Evolutionary conservation across 805 yeast species (phyloP), one percentile per base, ranked within the genome.

Genomic region (Wickerhamiella musiphila): DNA sequence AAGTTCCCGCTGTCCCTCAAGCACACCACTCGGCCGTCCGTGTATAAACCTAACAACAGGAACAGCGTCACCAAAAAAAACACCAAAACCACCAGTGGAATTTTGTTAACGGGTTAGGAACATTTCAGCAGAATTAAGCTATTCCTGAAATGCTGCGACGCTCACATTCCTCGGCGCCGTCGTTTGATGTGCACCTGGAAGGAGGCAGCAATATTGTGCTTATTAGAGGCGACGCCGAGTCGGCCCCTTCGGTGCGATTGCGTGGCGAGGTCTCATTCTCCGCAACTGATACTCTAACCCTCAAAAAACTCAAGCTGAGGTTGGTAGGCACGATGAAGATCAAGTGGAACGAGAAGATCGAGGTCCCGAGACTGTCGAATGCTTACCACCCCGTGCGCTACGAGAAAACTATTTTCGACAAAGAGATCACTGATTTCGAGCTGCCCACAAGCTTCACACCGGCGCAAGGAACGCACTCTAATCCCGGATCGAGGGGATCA

Each of bases 201-300:
- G 39, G 38, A 10, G 44, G 43, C 14, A 31, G 42, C 4, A 38
- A 82, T 47, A 86, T 84, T 7, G 54, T 86, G 4, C 67, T 90
- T 6, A 53, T 86, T 20, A 76, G 82, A 43, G 98, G 98, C 1
- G 48, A 75, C 1, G 71, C 76, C 5, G 63, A 65, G 22, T 84
- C 75, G 32, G 93, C 95, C 0, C 64, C 81, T 0, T 73, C 93
- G 2, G 78, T 70, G 3, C 56, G 77, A 5, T 53, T 90, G 18
- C 58, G 76, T 1, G 98, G 98, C 4, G 70, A 70, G 8, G 72
- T 90, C 16, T 83, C 76, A 1, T 54, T 90, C 17, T 66, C 84
- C 1, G 70, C 79, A 1, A 61, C 65, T 9, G 96, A 86, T 41
- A 79, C 93, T 3, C 56, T 81, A 35, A 54, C 70, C 11, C 63